Evolutionary conservation across 1,139 yeast genomes (phyloP), one percentile per base, ranked within the genome.

Genomic region (Casaregolazyma lundiana): DNA sequence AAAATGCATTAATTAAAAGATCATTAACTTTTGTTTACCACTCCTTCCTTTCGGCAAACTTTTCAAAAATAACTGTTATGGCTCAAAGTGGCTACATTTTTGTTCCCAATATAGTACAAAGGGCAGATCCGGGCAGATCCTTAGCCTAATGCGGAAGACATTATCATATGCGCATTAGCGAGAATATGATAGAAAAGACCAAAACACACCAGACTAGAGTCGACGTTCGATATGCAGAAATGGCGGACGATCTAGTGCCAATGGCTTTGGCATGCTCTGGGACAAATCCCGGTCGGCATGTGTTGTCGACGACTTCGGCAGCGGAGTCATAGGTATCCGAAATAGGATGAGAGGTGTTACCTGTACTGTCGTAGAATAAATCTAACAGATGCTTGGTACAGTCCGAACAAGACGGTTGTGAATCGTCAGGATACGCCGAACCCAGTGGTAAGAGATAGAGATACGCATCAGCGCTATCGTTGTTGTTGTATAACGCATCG

Each of bases 371-470:
- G 46, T 54, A 56, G 47, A 52, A 61, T 15, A 62, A 45, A 9
- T 55, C 48, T 64, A 64, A 57, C 40, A 62, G 48, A 9, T 50
- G 39, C 35, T 48, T 44, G 15, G 62, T 57, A 46, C 68, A 64
- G 7, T 41, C 38, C 2, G 60, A 50, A 47, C 68, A 64, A 3
- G 60, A 44, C 0, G 65, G 60, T 3, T 35, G 36, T 39, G 46
- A 24, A 42, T 44, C 44, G 37, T 51, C 50, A 2, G 67, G 66
- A 40, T 53, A 55, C 2, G 52, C 42, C 9, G 51, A 50, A 6
- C 65, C 68, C 18, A 63, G 53, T 6, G 67, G 66, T 40, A 64
- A 50, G 18, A 58, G 55, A 43, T 62, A 64, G 30, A 64, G 53
- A 45, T 58, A 62, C n/a, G 63, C 62, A 42, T 64, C 65, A n/a